These are phyloP conservation scores for Paraleonurus japonicus DNA, from an alignment of 257 asterid species.

Conservation along the genomic window DNA sequence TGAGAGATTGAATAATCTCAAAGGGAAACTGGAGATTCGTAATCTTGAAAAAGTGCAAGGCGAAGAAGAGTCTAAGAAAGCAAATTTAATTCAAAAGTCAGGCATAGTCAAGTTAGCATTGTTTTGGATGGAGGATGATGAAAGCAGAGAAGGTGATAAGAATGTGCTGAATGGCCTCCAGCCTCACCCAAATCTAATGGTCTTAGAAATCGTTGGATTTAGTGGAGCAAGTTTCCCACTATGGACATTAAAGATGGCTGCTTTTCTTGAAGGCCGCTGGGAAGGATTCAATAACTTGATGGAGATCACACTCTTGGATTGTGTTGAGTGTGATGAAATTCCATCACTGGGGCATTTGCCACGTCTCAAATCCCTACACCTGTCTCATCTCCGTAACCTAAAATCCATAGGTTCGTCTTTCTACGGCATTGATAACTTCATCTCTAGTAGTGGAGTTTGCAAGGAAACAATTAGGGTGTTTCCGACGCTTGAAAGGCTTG, in stretches of 20 bases:
- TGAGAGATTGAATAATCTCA: not conserved
- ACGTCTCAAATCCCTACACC: no score
- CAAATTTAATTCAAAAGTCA: not conserved
- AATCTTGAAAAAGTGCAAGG: not conserved
- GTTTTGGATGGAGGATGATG: not conserved
- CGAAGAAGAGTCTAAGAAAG: not conserved
- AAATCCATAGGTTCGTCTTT: not conserved
- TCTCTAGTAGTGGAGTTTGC: no score
- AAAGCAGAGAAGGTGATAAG: not conserved
- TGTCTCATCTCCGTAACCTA: no score
- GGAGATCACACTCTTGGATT: not conserved
- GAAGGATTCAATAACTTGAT: not conserved
- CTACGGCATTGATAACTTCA: not conserved
- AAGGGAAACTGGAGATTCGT: not conserved
- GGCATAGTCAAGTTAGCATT: not conserved
- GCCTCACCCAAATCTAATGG: not conserved
- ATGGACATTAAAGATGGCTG: not conserved
- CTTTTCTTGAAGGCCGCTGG: not conserved
- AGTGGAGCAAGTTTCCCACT: no score
- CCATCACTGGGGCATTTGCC: constrained; percentile 10
- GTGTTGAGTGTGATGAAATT: not conserved
- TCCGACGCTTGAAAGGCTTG: not conserved
- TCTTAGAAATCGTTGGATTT: not conserved
- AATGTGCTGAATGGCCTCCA: constrained; percentile 16
- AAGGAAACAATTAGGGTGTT: not conserved